Base-by-base conservation (phyloP, 768 basidiomycete species). In the Termitomyces sp. region DNA sequence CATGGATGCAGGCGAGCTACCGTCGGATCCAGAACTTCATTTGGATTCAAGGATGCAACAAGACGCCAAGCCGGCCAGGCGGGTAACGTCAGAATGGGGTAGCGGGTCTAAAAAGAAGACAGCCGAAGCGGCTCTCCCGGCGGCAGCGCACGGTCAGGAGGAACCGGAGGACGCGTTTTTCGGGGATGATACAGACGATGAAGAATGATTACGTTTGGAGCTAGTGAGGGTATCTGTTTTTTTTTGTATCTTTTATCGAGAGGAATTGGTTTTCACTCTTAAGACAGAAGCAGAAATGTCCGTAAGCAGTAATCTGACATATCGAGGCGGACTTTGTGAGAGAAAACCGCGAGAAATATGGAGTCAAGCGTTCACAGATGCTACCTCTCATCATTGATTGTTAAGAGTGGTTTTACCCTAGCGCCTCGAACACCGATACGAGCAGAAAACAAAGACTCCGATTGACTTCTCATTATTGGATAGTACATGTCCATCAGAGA, bases 1-100 rank as follows among this genome's bases (percentile, higher is more conserved):
- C 59, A 91, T 93, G 87, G 72, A 76, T 50, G 68, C 67, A 0
- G 87, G 88, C 0, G 82, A 83, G 54, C 57, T 93, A 44, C 74
- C 80, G 1, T 55, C 65, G 1, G 84, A 87, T 63, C 88, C 90
- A 9, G 92, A 94, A 61, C 56, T 72, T 20, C 66, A 74, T 61
- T 56, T 75, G 39, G 69, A 67, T 50, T 58, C 69, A 13, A 64
- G 65, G 31, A 49, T n/a, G 31, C 58, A 59, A n/a, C 58, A 59
- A n/a, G 58, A 61, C 8, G 54, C 56, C 16, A 53, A 60, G 13
- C 11, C 61, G 13, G 31, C 34, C 31, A 42, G 24, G 37, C 45
- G 41, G 41, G n/a, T 47, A n/a, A 30, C 58, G 22, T 33, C 39
- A 41, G 56, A 57, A 16, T 61, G 58, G 63, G 45, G 45, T 37